Evolutionary conservation across 1,284 basidiomycete species (phyloP), one percentile per base, ranked within the genome.

Genomic region (Fomitiporia mediterranea): DNA sequence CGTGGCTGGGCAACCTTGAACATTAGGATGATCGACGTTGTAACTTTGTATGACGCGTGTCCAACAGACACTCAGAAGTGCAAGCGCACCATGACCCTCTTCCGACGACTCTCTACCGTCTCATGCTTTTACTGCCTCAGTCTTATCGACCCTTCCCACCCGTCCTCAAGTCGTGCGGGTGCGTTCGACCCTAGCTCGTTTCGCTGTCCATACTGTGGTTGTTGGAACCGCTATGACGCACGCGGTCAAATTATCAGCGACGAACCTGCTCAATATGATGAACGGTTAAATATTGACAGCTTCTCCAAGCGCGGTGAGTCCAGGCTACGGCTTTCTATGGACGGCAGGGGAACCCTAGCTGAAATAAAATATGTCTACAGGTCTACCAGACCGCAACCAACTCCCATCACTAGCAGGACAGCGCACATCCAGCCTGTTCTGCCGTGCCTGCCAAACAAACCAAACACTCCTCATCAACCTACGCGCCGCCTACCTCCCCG

Each of bases 371-470:
- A 39, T 23, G 47, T 28, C 28, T 43, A 9, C 58, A 89, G 87
- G 80, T 28, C 86, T 83, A 13, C 80, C 80, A 1, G 80, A 79
- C 63, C 87, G 81, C 65, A 81, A 86, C 66, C 79, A 81, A 25
- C 69, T 89, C 21, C 85, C 83, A 2, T 78, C 81, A 23, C 67
- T 75, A 49, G 84, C 83, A 62, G 73, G 77, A 40, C 30, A 35
- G 51, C 37, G 17, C 9, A 56, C 44, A 38, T 15, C 55, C 21
- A 56, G 38, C 25, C 78, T 83, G 3, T 94, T 95, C 74, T 97
- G 94, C 68, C 84, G 86, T 62, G 82, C 81, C 9, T 96, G 94
- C 68, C 82, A 88, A 60, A 90, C 90, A n/a, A 96, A 96, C 70
- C 91, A 96, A 67, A 86, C 83, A 70, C 78, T 97, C 28, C 76